Conservation (phyloP, 352 stramenopile species). For the Globisporangium takayamanum region DNA sequence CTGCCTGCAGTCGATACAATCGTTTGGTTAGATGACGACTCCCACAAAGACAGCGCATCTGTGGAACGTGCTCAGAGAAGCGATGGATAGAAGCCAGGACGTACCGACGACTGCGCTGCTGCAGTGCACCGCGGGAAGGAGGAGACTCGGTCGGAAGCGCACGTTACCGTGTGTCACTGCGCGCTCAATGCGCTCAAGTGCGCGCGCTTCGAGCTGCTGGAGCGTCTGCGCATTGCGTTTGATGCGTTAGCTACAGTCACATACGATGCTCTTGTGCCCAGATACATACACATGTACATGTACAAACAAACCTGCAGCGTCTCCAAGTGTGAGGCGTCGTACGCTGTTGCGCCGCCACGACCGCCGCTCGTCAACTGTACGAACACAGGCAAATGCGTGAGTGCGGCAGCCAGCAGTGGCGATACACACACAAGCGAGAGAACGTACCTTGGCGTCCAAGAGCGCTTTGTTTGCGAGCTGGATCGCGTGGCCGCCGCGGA, state of each 20-base stretch:
- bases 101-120: conserved; percentile 48
- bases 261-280: not conserved
- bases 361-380: conserved; percentile 26
- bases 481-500: conserved; percentile 57
- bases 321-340: conserved; percentile 27
- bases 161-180: conserved; percentile 30
- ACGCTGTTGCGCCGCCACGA: conserved; percentile 28
- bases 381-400: not conserved
- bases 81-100: not conserved
- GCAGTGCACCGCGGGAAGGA: conserved; percentile 44
- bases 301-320: conserved; percentile 38
- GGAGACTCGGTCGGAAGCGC: conserved; percentile 67
- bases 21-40: not conserved
- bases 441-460: conserved; percentile 35
- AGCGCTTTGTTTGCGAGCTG: conserved; percentile 48
- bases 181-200: conserved; percentile 42
- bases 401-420: not conserved
- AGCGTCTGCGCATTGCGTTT: conserved; percentile 23
- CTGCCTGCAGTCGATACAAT: conserved; percentile 20
- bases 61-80: not conserved
- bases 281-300: not conserved
- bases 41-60: too few species aligned
- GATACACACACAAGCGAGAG: not conserved
- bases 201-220: conserved; percentile 36
- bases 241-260: not conserved